Evolutionary conservation across 176 grass and related monocot genomes (phyloP), one percentile per base, ranked within the genome.

Genomic region (Elaeis guineensis): DNA sequence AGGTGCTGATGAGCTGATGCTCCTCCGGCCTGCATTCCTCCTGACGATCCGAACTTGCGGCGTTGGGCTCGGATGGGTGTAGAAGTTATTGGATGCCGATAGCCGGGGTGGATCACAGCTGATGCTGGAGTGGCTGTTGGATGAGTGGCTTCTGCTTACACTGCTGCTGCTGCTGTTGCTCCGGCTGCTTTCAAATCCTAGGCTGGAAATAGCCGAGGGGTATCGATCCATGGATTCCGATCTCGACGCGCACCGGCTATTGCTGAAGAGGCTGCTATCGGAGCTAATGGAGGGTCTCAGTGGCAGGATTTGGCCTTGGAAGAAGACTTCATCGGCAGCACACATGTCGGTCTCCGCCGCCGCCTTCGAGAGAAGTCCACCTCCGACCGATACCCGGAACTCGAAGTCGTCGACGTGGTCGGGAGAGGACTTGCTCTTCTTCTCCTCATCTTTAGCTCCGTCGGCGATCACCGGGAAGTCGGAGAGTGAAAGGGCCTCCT

Each of bases 261-360:
- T 5, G 32, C 15, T 16, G 64, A 70, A 22, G 28, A 68, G 28
- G 11, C 65, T 17, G 8, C 18, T 15, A 9, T 55, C 65, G 65
- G 65, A 68, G 26, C 65, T 57, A 3, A 68, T 26, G 21, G 80
- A 78, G 15, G 74, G 65, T 0, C 62, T 65, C 17, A 89, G 86
- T 18, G 82, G 87, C 24, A 90, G 87, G 16, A 90, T 72, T 69
- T 75, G 81, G 2, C 87, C 87, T 8, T 75, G 57, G 72, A 74
- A 80, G 72, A 90, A 90, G 11, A 90, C 52, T 72, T 90, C 87
- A 56, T 90, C 87, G 18, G 87, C 87, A 7, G 78, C 87, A 79
- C 86, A 89, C 80, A 89, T 89, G 65, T 75, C 73, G 1, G 16
- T 50, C 39, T 66, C 73, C 24, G 1, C 69, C 24, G 1, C 69